phyloP scores from a whole-genome alignment of 2,329 filamentous ascomycete genomes.

The Fusarium torreyae region DNA sequence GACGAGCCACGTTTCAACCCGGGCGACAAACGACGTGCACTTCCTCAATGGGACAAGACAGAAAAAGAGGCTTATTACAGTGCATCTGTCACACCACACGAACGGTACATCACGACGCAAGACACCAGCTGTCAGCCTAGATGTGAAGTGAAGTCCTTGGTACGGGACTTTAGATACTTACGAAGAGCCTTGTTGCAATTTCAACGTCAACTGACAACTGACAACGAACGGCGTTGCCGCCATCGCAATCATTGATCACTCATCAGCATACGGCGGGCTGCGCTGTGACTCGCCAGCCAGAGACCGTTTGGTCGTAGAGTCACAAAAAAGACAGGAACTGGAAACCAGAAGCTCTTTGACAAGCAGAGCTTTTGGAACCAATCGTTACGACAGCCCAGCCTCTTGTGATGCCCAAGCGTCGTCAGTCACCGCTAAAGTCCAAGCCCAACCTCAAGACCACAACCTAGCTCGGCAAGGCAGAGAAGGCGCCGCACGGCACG shows the following conservation, averaged over 20 bases:
- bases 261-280: slow-evolving; percentile 31
- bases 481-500: slow-evolving; percentile 27
- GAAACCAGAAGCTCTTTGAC: slow-evolving; percentile 16
- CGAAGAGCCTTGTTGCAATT: neutral
- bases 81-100: slow-evolving; percentile 45
- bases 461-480: slow-evolving; percentile 33
- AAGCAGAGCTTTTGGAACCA: slow-evolving; percentile 10
- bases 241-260: slow-evolving; percentile 39
- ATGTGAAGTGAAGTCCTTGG: slow-evolving; percentile 27
- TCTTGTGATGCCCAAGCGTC: slow-evolving; percentile 41
- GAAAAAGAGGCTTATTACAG: slow-evolving; percentile 39
- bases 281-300: slow-evolving; percentile 44
- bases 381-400: slow-evolving; percentile 10
- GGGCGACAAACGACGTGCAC: slow-evolving; percentile 27
- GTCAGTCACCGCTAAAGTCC: slow-evolving; percentile 45
- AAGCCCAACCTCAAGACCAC: slow-evolving; percentile 37
- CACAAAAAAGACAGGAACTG: slow-evolving; percentile 23
- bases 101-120: slow-evolving; percentile 34
- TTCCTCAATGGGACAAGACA: slow-evolving; percentile 47
- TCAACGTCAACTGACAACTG: slow-evolving; percentile 29
- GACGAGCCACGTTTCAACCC: slow-evolving; percentile 45
- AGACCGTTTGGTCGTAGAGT: slow-evolving; percentile 40
- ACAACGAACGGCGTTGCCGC: slow-evolving; percentile 31
- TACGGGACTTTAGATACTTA: slow-evolving; percentile 10
- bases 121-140: slow-evolving; percentile 20